Evolutionary conservation across 1,284 basidiomycete species (phyloP), one percentile per base, ranked within the genome.

Genomic region (Testicularia cyperi): DNA sequence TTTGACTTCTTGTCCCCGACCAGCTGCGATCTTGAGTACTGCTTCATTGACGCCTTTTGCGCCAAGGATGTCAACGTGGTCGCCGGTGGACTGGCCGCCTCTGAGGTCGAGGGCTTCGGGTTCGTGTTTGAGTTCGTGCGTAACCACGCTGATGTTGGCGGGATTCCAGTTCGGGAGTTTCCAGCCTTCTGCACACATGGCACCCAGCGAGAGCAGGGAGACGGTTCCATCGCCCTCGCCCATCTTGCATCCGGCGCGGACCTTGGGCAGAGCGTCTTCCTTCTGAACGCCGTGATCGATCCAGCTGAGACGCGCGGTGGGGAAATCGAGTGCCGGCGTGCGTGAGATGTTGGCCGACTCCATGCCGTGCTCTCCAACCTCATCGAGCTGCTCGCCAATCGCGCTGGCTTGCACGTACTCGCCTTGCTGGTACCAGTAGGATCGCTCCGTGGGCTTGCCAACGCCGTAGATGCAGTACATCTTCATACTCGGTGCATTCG

Each of bases 131-230:
- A 96, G 85, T 82, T 96, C 92, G 58, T 92, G 86, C 4, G 91
- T 95, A 14, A 86, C 83, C 25, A 97, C 81, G 65, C 84, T 61
- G 51, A 72, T 64, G 19, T 87, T 84, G n/a, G 86, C 87, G 1
- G 95, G 95, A 77, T 98, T 98, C 88, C 92, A 98, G 38, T 86
- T 81, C 56, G 83, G 82, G 44, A 86, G 82, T 77, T 92, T 90
- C 94, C 94, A 96, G 3, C 92, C 94, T 29, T 70, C 53, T 70
- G 90, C 88, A 71, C 94, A 97, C 92, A 98, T 97, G 6, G 88
- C 85, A 7, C 92, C 94, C 26, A 96, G 80, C 63, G 88, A 90
- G 14, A 96, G 77, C 15, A 95, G 79, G 51, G 87, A 86, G 6
- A 97, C 94, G 1, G 95, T 98, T 5, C 95, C 95, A 77, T 98